Percentiles rank a stretch among this genome's conserved stretches.
These are phyloP conservation scores for Penicillium alfredii DNA, from an alignment of 495 filamentous ascomycete genomes.

Conservation along the genomic window DNA sequence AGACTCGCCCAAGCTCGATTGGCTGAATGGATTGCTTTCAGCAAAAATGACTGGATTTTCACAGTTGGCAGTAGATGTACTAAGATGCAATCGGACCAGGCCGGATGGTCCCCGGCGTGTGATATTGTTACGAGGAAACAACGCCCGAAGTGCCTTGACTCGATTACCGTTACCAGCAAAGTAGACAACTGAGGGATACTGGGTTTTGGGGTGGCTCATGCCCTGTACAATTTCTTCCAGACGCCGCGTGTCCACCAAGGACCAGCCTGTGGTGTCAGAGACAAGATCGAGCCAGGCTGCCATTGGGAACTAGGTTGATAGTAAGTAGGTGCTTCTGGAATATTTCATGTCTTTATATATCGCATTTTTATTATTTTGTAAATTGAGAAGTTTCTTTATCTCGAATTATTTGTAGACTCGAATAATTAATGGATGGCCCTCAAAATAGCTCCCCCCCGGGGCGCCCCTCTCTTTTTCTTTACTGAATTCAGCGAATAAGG, in stretches of 20 bases:
- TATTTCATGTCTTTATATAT: not conserved
- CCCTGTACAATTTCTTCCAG: slow-evolving; percentile 3
- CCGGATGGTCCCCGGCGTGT: slow-evolving; percentile 8
- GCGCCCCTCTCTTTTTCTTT: too few relatives aligned
- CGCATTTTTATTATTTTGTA: too few relatives aligned
- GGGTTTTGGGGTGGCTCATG: slow-evolving; percentile 6
- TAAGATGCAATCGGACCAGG: slow-evolving; percentile 6
- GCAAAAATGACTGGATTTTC: slow-evolving; percentile 11
- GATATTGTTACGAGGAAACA: slow-evolving; percentile 15
- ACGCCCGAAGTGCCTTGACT: slow-evolving; percentile 8
- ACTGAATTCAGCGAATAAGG: too few relatives aligned
- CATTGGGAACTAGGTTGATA: slow-evolving; percentile 1
- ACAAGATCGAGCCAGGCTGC: slow-evolving; percentile 5
- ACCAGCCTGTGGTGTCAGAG: slow-evolving; percentile 4
- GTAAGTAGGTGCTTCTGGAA: too few relatives aligned
- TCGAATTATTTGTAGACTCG: too few relatives aligned
- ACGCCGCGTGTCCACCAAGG: slow-evolving; percentile 7
- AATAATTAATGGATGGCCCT: too few relatives aligned
- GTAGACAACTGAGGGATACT: slow-evolving; percentile 9
- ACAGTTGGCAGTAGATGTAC: slow-evolving; percentile 1
- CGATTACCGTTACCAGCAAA: slow-evolving; percentile 10
- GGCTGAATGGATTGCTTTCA: slow-evolving; percentile 2
- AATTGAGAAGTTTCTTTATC: too few relatives aligned
- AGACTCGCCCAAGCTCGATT: slow-evolving; percentile 1
- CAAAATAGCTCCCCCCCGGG: too few relatives aligned